Evolutionary conservation across 2,329 filamentous ascomycete species (phyloP).

Genomic region (Aspergillus proliferans): DNA sequence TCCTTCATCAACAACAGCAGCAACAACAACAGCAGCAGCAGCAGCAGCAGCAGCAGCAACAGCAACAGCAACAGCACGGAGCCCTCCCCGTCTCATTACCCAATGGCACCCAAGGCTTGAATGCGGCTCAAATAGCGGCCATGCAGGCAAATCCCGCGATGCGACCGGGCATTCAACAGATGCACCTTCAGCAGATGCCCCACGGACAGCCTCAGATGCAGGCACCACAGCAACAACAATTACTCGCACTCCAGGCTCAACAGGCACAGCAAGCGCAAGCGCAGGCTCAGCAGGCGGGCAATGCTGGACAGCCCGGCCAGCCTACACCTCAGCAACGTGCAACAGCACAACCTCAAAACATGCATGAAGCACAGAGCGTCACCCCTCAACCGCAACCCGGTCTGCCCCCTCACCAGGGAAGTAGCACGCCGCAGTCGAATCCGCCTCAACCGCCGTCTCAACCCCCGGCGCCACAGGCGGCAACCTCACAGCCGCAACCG

Average conservation of each 20-base stretch:
- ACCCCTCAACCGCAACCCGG: constrained; percentile 41
- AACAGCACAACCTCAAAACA: constrained; percentile 36
- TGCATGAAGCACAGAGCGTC: constrained; percentile 36
- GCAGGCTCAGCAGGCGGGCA: constrained; percentile 26
- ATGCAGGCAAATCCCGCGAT: constrained; percentile 38
- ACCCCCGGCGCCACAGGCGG: constrained; percentile 30
- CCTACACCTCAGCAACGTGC: constrained; percentile 38
- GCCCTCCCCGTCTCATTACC: constrained; percentile 36
- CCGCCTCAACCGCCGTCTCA: constrained; percentile 26
- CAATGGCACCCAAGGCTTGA: constrained; percentile 36
- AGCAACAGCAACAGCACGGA: constrained; percentile 29
- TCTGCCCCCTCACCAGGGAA: constrained; percentile 32
- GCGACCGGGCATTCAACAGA: constrained; percentile 33
- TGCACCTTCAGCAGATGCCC: constrained; percentile 38
- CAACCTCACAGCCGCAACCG: constrained; percentile 28
- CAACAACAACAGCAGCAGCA: constrained; percentile 13
- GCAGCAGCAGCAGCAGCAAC: constrained; percentile 30
- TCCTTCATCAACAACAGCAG: constrained; percentile 25
- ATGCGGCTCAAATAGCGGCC: constrained; percentile 37
- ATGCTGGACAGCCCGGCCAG: constrained; percentile 30
- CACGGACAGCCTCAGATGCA: constrained; percentile 37
- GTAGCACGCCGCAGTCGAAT: constrained; percentile 33
- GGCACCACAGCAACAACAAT: constrained; percentile 39
- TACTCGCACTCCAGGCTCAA: constrained; percentile 27
- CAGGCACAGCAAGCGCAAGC: constrained; percentile 27